Base-by-base conservation (phyloP, 2,329 filamentous ascomycete genomes). In the Colletotrichum chlorophyti region DNA sequence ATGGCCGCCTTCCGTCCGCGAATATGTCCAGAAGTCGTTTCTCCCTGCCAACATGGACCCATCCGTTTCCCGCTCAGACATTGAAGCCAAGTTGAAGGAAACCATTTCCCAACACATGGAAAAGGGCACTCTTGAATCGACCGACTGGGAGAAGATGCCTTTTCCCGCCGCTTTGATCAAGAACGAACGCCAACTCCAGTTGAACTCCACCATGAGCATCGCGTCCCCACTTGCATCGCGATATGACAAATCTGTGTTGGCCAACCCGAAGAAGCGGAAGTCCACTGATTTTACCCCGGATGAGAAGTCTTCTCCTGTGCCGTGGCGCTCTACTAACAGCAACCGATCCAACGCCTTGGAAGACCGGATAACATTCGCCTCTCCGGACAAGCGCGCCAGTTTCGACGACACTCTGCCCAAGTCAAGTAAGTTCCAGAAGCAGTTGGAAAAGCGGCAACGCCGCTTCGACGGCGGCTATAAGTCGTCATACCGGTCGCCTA, bases 11-110 rank as follows among this genome's bases (percentile, higher is more conserved):
- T 85, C 89, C n/a, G 91, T 98, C 60, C 90, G 93, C 66, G 81
- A 83, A 64, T 98, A 97, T 76, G 94, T 98, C 27, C 89, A 93
- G 68, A 88, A 93, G 69, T 93, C 93, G 23, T 98, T 98, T 71
- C 86, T 91, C 47, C 84, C 86, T 23, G 84, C 87, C 58, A 91
- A 93, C 70, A 79, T 87, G 64, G 82, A 90, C 62, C 68, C 82
- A 5, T 82, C 83, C 34, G 84, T 93, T 41, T 73, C 78, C 47
- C 83, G 84, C 50, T 68, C 81, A 50, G 92, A 96, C 55, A 89
- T 97, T 81, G 90, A 97, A 73, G 79, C 81, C 60, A 96, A 93
- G 70, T 79, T 99, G 63, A 97, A 94, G 74, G 79, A 88, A 60
- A 89, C 93, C 65, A 97, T 99, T 71, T 91, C 89, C 61, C 82